Conservation (phyloP, 2,329 filamentous ascomycete genomes). For the Daldinia eschscholtzii region DNA sequence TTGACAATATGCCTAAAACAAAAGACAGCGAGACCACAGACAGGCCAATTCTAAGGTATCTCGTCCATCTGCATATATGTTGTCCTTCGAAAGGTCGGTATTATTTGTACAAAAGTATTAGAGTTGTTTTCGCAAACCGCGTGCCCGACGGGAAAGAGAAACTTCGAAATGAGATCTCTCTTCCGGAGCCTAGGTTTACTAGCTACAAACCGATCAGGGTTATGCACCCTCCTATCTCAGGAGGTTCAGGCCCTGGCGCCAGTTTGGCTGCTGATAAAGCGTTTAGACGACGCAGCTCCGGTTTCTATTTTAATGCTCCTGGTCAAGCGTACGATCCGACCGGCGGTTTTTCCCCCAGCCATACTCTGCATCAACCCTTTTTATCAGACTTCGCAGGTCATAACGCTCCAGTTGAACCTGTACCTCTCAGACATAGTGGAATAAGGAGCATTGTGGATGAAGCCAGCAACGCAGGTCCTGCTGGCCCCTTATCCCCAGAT, state of each 20-base stretch:
- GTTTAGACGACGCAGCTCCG: slow-evolving; percentile 68
- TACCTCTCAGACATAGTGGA: slow-evolving; percentile 60
- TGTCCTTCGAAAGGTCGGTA: slow-evolving; percentile 85
- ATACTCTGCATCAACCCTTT: slow-evolving; percentile 43
- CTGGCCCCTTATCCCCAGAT: slow-evolving; percentile 44
- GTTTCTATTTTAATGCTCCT: slow-evolving; percentile 56
- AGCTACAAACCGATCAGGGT: slow-evolving; percentile 79
- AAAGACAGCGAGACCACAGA: slow-evolving; percentile 54
- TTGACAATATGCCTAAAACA: slow-evolving; percentile 69
- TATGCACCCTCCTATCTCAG: slow-evolving; percentile 58
- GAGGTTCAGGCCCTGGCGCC: slow-evolving; percentile 59
- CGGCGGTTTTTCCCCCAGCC: slow-evolving; percentile 50
- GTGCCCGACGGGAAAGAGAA: slow-evolving; percentile 96
- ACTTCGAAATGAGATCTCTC: slow-evolving; percentile 87
- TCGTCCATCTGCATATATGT: slow-evolving; percentile 94
- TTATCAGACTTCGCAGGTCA: slow-evolving; percentile 51
- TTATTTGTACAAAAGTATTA: slow-evolving; percentile 91
- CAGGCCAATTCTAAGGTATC: slow-evolving; percentile 84
- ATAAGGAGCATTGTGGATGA: slow-evolving; percentile 52
- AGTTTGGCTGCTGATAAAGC: slow-evolving; percentile 71
- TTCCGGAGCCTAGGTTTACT: slow-evolving; percentile 88
- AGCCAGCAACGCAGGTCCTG: slow-evolving; percentile 44
- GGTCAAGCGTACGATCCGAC: slow-evolving; percentile 54
- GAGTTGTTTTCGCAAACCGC: slow-evolving; percentile 95
- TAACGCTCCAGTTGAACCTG: slow-evolving; percentile 61